Percentiles rank a stretch among this genome's conserved stretches.
Conservation (phyloP, 768 basidiomycete species). For the Naganishia friedmannii region DNA sequence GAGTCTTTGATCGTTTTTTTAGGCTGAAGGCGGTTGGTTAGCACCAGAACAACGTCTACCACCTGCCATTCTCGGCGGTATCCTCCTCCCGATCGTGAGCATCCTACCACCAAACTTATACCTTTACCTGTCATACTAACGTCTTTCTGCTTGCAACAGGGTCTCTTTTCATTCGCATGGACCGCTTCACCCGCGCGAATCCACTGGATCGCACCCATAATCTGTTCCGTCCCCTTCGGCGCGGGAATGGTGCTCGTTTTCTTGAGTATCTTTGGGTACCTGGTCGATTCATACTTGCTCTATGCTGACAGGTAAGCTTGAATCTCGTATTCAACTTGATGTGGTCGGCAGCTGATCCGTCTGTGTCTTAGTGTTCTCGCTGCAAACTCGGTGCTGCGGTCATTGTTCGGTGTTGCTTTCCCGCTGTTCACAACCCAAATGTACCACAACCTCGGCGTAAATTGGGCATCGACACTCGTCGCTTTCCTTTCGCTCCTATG, state of each 20-base stretch:
- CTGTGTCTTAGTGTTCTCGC: constrained; percentile 57
- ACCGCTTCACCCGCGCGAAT: constrained; percentile 41
- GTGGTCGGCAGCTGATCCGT: not conserved
- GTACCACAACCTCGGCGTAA: constrained; percentile 49
- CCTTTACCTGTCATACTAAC: too few species aligned
- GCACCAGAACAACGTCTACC: constrained; percentile 54
- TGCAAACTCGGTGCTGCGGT: constrained; percentile 66
- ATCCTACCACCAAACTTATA: not conserved
- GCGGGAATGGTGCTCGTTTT: constrained; percentile 62
- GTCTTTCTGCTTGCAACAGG: constrained; percentile 15
- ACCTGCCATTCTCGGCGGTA: constrained; percentile 50
- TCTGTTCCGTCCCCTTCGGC: constrained; percentile 68
- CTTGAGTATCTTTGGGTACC: constrained; percentile 65
- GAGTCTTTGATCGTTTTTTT: not conserved
- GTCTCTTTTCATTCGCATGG: constrained; percentile 42
- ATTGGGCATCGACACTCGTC: constrained; percentile 42
- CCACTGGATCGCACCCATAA: constrained; percentile 67
- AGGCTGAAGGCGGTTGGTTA: constrained; percentile 40
- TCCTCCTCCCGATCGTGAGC: constrained; percentile 49
- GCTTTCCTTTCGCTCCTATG: constrained; percentile 40
- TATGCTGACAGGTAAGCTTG: constrained; percentile 58
- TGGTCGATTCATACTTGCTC: constrained; percentile 68
- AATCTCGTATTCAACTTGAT: not conserved
- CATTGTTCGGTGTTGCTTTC: constrained; percentile 58
- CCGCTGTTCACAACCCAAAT: constrained; percentile 49